These are phyloP conservation scores for Fusarium pininemorale DNA, from an alignment of 2,329 filamentous ascomycete genomes.

Conservation along the genomic window DNA sequence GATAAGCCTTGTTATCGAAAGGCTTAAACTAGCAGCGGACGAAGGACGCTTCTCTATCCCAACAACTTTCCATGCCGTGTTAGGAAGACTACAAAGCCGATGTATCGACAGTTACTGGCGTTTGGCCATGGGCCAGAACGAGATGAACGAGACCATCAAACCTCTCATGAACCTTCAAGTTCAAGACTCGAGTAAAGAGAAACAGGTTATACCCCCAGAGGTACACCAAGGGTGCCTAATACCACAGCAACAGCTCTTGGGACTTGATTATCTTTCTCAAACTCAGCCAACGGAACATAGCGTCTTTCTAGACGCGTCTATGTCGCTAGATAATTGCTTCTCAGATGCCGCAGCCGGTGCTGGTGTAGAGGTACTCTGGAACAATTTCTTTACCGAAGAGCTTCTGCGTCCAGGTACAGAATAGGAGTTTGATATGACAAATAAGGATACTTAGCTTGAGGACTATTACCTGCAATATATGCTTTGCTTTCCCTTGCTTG, in stretches of 20 bases:
- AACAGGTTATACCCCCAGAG: background rate
- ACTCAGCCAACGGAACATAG: background rate
- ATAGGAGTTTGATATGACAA: no score
- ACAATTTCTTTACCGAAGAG: background rate
- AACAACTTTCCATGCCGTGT: background rate
- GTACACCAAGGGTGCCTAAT: accelerated
- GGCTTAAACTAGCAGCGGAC: background rate
- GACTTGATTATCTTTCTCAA: background rate
- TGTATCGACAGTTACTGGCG: background rate
- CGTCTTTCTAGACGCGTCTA: background rate
- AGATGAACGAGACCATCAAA: background rate
- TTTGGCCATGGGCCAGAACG: background rate
- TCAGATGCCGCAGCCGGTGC: background rate
- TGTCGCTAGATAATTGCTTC: background rate
- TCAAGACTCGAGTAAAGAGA: no score
- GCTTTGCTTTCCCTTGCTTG: accelerated
- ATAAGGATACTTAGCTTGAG: background rate
- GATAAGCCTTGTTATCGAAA: background rate
- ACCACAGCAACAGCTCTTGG: background rate
- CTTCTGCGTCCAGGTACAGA: accelerated
- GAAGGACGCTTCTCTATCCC: background rate
- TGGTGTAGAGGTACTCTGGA: background rate
- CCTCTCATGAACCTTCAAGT: background rate
- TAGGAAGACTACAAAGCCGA: background rate
- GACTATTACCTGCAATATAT: background rate